phyloP scores from a whole-genome alignment of 75 land plant genomes.

The Pinus albicaulis region DNA sequence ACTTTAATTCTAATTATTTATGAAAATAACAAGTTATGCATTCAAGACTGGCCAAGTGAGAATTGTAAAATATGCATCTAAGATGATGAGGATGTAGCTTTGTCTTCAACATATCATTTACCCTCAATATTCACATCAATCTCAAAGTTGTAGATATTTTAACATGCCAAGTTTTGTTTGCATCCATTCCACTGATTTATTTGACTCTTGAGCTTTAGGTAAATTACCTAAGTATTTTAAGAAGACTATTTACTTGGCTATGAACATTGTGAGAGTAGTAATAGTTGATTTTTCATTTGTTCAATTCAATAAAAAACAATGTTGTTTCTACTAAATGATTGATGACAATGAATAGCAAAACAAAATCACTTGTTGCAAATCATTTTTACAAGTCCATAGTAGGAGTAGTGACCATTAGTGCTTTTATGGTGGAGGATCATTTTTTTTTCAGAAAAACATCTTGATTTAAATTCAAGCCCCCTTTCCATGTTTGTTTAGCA shows the following conservation, averaged over 20 bases:
- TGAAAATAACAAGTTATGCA: no score
- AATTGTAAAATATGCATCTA: no score
- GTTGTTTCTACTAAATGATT: constrained; percentile 27
- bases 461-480: constrained; percentile 32
- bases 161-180: constrained; percentile 36
- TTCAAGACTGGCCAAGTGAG: no score
- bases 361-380: no score
- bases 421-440: constrained; percentile 21
- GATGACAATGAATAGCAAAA: constrained; percentile 30
- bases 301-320: constrained; percentile 20
- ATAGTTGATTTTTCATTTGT: not conserved
- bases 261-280: no score
- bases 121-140: constrained; percentile 13
- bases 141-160: constrained; percentile 26
- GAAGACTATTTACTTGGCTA: not conserved
- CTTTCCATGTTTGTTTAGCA: constrained; percentile 35
- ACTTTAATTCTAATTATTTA: no score
- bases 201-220: constrained; percentile 25
- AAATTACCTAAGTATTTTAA: not conserved
- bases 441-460: constrained; percentile 21
- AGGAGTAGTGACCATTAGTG: constrained; percentile 31
- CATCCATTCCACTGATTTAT: constrained; percentile 22
- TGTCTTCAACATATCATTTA: constrained; percentile 7
- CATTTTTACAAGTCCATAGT: no score
- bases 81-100: not conserved